Evolutionary conservation across 768 basidiomycete species (phyloP).

Genomic region (Hemileccinum rubropunctum): DNA sequence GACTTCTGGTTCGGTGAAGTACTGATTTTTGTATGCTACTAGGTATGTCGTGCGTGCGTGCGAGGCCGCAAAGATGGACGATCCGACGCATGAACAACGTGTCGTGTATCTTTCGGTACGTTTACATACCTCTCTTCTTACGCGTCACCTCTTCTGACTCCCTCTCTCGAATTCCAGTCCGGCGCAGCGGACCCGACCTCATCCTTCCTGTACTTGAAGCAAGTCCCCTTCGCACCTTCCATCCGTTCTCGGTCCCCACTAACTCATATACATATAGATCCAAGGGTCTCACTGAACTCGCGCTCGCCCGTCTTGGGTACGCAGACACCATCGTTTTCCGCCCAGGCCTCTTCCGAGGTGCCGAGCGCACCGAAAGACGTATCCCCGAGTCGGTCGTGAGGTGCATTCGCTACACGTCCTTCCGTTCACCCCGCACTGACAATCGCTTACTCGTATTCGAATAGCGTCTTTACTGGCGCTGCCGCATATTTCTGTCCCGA

Average conservation of each 20-base stretch:
- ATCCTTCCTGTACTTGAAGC: slow-evolving; percentile 51
- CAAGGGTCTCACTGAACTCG: slow-evolving; percentile 74
- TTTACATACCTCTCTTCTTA: slow-evolving; percentile 20
- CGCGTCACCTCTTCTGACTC: slow-evolving; percentile 11
- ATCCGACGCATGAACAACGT: slow-evolving; percentile 47
- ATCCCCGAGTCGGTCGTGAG: slow-evolving; percentile 36
- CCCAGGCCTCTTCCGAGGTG: slow-evolving; percentile 52
- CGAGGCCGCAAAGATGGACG: slow-evolving; percentile 53
- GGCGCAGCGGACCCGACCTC: slow-evolving; percentile 48
- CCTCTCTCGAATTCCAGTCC: slow-evolving; percentile 36
- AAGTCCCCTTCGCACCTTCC: not conserved
- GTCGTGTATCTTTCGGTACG: slow-evolving; percentile 66
- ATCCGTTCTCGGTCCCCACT: not conserved
- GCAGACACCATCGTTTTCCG: slow-evolving; percentile 68
- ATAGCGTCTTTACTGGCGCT: slow-evolving; percentile 37
- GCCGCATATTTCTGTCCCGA: slow-evolving; percentile 37
- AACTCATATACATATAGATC: slow-evolving; percentile 39
- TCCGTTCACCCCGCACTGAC: no score
- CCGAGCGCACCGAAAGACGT: slow-evolving; percentile 42
- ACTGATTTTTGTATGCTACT: not conserved
- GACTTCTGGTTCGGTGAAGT: no score
- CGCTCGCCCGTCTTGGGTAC: slow-evolving; percentile 65
- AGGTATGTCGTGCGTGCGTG: slow-evolving; percentile 79
- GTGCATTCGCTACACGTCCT: slow-evolving; percentile 9
- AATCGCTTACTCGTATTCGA: no score